phyloP scores from a whole-genome alignment of 495 filamentous ascomycete species.

The Penicillium ucsense region DNA sequence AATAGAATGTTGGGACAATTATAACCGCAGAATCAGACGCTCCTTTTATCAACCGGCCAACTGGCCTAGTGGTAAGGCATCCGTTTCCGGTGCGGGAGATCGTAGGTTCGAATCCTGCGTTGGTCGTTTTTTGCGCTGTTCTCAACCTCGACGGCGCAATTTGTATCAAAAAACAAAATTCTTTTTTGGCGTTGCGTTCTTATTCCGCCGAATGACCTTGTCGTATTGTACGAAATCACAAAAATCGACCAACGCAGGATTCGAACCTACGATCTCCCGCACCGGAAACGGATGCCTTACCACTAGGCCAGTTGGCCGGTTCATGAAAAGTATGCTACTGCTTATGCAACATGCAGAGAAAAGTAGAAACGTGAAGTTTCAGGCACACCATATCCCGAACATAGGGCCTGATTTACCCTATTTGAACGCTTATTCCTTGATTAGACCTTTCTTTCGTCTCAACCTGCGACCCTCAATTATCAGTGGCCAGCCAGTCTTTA shows the following conservation, averaged over 20 bases:
- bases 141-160: neutral
- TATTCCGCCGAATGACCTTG: too few species aligned
- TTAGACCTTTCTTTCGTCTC: too few species aligned
- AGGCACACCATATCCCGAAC: too few species aligned
- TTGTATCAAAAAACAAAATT: neutral
- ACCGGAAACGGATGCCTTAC: conserved; percentile 27
- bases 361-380: too few species aligned
- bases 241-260: conserved; percentile 23
- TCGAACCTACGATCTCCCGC: conserved; percentile 26
- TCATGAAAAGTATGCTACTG: neutral
- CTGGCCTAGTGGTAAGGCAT: conserved; percentile 27
- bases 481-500: too few species aligned
- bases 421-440: too few species aligned
- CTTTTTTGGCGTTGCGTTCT: neutral
- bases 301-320: conserved; percentile 24
- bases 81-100: conserved; percentile 25
- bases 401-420: too few species aligned
- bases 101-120: conserved; percentile 28
- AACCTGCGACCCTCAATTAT: too few species aligned
- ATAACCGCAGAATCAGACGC: neutral
- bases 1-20: neutral
- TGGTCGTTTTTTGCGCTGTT: conserved; percentile 11
- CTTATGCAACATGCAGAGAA: neutral
- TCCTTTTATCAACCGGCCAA: conserved; percentile 6
- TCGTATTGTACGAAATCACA: neutral